A percentile compares a stretch with the other conserved stretches of the same genome.
These are phyloP conservation scores for Colletotrichum filicis DNA, from an alignment of 2,329 filamentous ascomycete genomes.

Conservation along the genomic window DNA sequence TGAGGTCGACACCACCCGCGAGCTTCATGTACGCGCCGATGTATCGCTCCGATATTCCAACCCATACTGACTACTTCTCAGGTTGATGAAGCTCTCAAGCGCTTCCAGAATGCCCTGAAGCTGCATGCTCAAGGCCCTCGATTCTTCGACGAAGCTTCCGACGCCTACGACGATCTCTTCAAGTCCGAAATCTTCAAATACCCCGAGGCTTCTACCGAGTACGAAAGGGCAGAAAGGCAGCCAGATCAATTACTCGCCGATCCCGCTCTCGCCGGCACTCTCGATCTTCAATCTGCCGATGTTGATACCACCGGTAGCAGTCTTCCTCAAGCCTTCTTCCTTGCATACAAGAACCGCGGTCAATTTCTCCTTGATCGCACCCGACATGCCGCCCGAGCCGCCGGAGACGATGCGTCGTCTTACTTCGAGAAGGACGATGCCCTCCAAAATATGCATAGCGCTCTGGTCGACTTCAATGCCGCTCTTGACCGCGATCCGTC, in stretches of 20 bases:
- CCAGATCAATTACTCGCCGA: constrained; percentile 62
- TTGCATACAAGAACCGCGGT: constrained; percentile 95
- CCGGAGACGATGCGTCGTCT: constrained; percentile 39
- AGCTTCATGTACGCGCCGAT: constrained; percentile 76
- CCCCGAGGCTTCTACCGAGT: constrained; percentile 87
- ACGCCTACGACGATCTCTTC: constrained; percentile 88
- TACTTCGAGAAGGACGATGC: constrained; percentile 52
- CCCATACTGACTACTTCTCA: constrained; percentile 42
- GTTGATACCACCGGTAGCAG: constrained; percentile 82
- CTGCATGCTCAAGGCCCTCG: constrained; percentile 87
- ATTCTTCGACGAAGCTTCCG: constrained; percentile 79
- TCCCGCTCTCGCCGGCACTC: constrained; percentile 57
- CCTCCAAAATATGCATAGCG: constrained; percentile 52
- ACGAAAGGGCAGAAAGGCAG: constrained; percentile 74
- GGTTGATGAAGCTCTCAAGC: constrained; percentile 95
- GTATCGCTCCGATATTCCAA: background rate
- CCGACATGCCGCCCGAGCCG: constrained; percentile 58
- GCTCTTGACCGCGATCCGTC: constrained; percentile 74
- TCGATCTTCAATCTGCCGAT: constrained; percentile 69
- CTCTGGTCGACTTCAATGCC: constrained; percentile 66
- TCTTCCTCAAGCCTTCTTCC: constrained; percentile 87
- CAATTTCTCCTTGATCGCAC: constrained; percentile 88
- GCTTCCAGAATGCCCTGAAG: constrained; percentile 91
- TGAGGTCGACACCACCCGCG: constrained; percentile 93
- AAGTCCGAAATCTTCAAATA: constrained; percentile 94